These are phyloP conservation scores for Mortierella hygrophila DNA, from an alignment of 192 early-diverging fungal species.

Conservation along the genomic window DNA sequence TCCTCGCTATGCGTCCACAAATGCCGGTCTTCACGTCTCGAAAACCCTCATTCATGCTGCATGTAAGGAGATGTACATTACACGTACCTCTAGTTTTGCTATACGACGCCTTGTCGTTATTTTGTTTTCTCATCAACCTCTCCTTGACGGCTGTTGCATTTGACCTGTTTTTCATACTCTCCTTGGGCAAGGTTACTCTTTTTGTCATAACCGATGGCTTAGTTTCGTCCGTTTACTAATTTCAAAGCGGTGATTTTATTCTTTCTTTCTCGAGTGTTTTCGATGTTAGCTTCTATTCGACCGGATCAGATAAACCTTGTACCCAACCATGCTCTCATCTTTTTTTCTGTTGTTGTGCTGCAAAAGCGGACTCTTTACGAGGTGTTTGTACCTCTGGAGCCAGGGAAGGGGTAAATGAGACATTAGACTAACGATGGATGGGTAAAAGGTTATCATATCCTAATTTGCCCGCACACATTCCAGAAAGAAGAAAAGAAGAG, in stretches of 20 bases:
- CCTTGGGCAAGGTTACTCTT: background rate
- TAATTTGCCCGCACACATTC: background rate
- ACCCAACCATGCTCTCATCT: background rate
- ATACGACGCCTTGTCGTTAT: background rate
- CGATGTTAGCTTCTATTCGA: conserved; percentile 3
- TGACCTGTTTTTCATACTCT: background rate
- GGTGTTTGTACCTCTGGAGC: background rate
- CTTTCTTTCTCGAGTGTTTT: background rate
- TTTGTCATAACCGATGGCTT: background rate
- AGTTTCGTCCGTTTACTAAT: background rate
- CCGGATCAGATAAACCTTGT: conserved; percentile 4
- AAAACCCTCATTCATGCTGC: too few species aligned
- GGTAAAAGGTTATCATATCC: background rate
- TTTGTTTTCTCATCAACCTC: background rate
- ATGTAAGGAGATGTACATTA: too few species aligned
- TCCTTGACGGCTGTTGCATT: background rate
- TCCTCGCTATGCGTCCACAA: too few species aligned
- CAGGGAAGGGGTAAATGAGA: background rate
- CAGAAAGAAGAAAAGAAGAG: background rate
- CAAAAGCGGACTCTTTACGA: background rate
- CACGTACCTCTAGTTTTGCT: too few species aligned
- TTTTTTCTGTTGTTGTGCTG: background rate
- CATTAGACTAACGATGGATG: background rate
- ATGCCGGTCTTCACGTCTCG: too few species aligned
- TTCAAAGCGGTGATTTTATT: background rate